phyloP scores from a whole-genome alignment of 345 rosid genomes.

The Trapa incisa region DNA sequence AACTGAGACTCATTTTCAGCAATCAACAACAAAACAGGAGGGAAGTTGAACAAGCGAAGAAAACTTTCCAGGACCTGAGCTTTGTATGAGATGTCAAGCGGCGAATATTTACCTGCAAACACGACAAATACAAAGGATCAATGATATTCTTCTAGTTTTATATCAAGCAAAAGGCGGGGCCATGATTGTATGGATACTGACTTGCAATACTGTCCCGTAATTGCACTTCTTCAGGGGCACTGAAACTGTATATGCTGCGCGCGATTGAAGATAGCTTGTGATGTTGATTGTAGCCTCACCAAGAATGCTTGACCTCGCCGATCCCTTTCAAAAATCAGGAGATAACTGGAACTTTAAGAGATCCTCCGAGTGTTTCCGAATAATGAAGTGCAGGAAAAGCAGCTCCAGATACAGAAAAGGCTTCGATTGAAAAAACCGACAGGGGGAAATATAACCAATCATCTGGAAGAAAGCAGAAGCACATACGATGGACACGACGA shows the following conservation, averaged over 20 bases:
- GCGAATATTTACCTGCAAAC: slow-evolving; percentile 37
- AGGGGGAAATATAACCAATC: background rate
- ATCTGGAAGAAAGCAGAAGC: background rate
- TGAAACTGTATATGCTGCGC: slow-evolving; percentile 24
- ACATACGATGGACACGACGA: slow-evolving; percentile 34
- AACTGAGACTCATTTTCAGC: background rate
- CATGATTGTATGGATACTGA: slow-evolving; percentile 12
- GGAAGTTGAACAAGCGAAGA: background rate
- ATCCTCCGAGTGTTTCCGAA: background rate
- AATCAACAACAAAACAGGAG: background rate
- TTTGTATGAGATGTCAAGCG: slow-evolving; percentile 35
- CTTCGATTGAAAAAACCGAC: background rate
- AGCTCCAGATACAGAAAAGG: background rate
- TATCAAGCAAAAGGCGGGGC: background rate
- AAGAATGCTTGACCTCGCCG: slow-evolving; percentile 39
- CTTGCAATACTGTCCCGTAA: slow-evolving; percentile 40
- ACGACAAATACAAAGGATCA: slow-evolving; percentile 1
- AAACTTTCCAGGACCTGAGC: slow-evolving; percentile 18
- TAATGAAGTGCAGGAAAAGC: background rate
- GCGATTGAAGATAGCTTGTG: slow-evolving; percentile 30
- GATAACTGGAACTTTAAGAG: background rate
- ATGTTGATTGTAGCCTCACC: slow-evolving; percentile 39
- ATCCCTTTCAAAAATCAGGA: slow-evolving; percentile 27
- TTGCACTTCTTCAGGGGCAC: slow-evolving; percentile 41
- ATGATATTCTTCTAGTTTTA: background rate